phyloP scores from a whole-genome alignment of 1,284 basidiomycete species.

The Leccinum subatratum region DNA sequence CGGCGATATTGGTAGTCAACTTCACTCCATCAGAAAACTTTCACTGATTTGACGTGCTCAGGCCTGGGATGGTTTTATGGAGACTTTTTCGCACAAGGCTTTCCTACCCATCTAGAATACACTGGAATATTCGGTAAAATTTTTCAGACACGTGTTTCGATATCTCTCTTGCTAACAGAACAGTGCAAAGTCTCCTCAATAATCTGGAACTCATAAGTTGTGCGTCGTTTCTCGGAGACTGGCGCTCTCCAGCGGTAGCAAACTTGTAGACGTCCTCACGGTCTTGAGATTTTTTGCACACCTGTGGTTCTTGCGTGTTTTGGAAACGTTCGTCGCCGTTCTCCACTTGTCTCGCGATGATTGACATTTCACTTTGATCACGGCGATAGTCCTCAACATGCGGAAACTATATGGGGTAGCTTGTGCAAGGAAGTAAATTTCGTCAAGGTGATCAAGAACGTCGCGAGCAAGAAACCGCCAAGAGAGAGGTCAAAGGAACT shows the following conservation, averaged over 20 bases:
- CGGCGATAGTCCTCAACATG: slow-evolving; percentile 83
- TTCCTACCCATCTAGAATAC: slow-evolving; percentile 87
- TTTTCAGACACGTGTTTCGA: not conserved
- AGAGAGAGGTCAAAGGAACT: slow-evolving; percentile 83
- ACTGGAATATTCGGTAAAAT: slow-evolving; percentile 86
- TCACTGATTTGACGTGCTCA: slow-evolving; percentile 30
- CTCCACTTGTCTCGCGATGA: not conserved
- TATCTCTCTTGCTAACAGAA: slow-evolving; percentile 4
- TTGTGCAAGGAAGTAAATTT: slow-evolving; percentile 93
- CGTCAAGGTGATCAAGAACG: slow-evolving; percentile 91
- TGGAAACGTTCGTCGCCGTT: slow-evolving; percentile 69
- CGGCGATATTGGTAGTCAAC: slow-evolving; percentile 74
- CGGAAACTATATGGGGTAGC: slow-evolving; percentile 85
- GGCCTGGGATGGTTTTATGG: slow-evolving; percentile 85
- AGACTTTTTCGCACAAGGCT: slow-evolving; percentile 96
- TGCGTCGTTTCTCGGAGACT: slow-evolving; percentile 88
- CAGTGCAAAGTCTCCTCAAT: slow-evolving; percentile 47
- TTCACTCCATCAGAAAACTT: not conserved
- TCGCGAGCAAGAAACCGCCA: slow-evolving; percentile 76
- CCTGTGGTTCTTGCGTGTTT: slow-evolving; percentile 86
- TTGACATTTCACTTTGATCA: slow-evolving; percentile 3
- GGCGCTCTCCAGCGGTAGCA: slow-evolving; percentile 84
- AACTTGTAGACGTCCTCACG: slow-evolving; percentile 81
- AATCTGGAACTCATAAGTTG: slow-evolving; percentile 97
- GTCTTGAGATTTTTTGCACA: slow-evolving; percentile 79